Conservation (phyloP, 257 asterid species). For the Mentha longifolia region DNA sequence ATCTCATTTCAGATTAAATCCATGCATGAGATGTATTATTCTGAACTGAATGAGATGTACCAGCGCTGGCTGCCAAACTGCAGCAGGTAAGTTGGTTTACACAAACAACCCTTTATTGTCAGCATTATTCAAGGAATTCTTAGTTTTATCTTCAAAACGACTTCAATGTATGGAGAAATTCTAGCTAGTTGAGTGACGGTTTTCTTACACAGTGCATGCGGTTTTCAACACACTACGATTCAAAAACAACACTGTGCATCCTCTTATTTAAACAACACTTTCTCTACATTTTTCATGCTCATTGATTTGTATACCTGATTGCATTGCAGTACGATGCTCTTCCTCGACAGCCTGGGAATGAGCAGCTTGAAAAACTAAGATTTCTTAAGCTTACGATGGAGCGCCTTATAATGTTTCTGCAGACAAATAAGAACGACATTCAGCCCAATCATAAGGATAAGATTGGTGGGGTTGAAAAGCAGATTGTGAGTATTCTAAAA, state of each 20-base stretch:
- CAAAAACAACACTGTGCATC: constrained; percentile 8
- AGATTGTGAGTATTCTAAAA: too few relatives aligned
- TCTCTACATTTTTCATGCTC: background rate
- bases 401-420: constrained; percentile 63
- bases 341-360: constrained; percentile 80
- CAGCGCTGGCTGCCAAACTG: constrained; percentile 69
- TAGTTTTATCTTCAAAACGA: background rate
- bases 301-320: constrained; percentile 20
- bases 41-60: constrained; percentile 75
- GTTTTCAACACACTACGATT: constrained; percentile 23
- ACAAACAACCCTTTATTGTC: background rate
- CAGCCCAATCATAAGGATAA: too few relatives aligned
- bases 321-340: constrained; percentile 73
- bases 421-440: too few relatives aligned
- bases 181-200: background rate
- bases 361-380: constrained; percentile 77
- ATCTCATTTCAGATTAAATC: constrained; percentile 73
- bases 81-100: constrained; percentile 60
- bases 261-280: background rate
- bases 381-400: constrained; percentile 79
- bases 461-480: too few relatives aligned
- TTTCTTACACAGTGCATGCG: background rate
- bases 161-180: background rate
- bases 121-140: constrained; percentile 11
- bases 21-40: constrained; percentile 73